phyloP scores from a whole-genome alignment of 495 filamentous ascomycete genomes.

The Penicillium pulvis region DNA sequence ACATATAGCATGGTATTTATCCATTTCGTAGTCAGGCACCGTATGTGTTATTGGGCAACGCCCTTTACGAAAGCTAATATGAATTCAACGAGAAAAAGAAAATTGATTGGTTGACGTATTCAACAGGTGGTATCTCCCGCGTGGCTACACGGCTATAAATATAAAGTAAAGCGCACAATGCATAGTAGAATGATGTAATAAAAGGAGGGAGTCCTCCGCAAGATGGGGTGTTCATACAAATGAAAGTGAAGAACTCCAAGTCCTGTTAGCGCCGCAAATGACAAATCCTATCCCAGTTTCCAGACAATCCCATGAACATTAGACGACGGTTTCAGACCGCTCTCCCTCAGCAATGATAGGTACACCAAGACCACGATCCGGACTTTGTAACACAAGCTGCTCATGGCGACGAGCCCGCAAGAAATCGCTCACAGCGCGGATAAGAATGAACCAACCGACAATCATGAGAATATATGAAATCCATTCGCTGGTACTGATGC shows the following conservation, averaged over 20 bases:
- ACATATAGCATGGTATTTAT: too few species aligned
- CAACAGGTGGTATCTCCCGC: constrained; percentile 40
- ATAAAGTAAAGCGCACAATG: constrained; percentile 21
- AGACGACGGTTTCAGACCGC: constrained; percentile 80
- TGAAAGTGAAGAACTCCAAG: constrained; percentile 21
- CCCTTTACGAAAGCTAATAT: too few species aligned
- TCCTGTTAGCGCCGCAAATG: constrained; percentile 14
- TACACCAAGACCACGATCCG: constrained; percentile 82
- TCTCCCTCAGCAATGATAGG: constrained; percentile 90
- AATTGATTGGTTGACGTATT: constrained; percentile 18
- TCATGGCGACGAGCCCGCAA: constrained; percentile 85
- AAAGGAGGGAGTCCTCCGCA: constrained; percentile 18
- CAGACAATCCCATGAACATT: constrained; percentile 21
- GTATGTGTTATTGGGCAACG: too few species aligned
- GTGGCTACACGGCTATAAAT: constrained; percentile 25
- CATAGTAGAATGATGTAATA: constrained; percentile 17
- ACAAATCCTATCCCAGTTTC: constrained; percentile 11
- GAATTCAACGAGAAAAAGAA: not conserved
- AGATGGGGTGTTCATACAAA: constrained; percentile 23
- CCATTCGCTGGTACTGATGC: constrained; percentile 76
- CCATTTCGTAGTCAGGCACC: too few species aligned
- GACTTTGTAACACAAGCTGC: constrained; percentile 89
- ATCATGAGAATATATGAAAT: constrained; percentile 95
- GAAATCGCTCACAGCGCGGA: constrained; percentile 86
- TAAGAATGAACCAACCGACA: constrained; percentile 96